phyloP scores from a whole-genome alignment of 257 asterid species.

The Solanum okadae region DNA sequence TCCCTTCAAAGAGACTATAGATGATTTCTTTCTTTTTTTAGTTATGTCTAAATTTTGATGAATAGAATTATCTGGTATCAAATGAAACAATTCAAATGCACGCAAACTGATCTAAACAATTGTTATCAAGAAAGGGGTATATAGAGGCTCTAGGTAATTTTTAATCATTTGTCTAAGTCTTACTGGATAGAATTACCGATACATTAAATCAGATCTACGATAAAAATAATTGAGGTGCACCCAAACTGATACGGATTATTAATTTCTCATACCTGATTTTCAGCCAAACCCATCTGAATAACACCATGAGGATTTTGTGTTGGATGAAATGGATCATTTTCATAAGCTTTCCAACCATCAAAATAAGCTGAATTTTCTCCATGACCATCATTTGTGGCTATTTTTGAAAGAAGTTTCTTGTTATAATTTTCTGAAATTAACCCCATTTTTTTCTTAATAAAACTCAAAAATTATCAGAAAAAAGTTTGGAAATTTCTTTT shows the following conservation, averaged over 20 bases:
- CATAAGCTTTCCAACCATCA: slow-evolving; percentile 18
- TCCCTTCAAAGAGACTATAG: neutral
- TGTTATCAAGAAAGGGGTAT: neutral
- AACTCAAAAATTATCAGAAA: neutral
- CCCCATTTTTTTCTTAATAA: neutral
- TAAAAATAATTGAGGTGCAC: neutral
- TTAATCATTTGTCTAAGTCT: neutral
- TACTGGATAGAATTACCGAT: neutral
- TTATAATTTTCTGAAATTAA: neutral
- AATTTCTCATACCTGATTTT: neutral
- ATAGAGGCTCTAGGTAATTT: neutral
- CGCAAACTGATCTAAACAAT: neutral
- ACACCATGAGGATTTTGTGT: slow-evolving; percentile 2
- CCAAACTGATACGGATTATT: neutral
- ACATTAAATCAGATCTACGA: neutral
- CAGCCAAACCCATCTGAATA: slow-evolving; percentile 13
- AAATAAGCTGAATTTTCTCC: slow-evolving; percentile 14
- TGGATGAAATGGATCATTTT: slow-evolving; percentile 5
- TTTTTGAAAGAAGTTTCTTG: neutral
- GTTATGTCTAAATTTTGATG: neutral
- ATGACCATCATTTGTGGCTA: slow-evolving; percentile 3
- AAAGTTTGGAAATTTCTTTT: neutral
- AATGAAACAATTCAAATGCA: neutral
- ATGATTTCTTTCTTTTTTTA: neutral
- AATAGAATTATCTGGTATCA: neutral